Percentiles rank a stretch among this genome's conserved stretches.
Conservation (phyloP, 2,329 filamentous ascomycete species). For the Penicillium sp. region DNA sequence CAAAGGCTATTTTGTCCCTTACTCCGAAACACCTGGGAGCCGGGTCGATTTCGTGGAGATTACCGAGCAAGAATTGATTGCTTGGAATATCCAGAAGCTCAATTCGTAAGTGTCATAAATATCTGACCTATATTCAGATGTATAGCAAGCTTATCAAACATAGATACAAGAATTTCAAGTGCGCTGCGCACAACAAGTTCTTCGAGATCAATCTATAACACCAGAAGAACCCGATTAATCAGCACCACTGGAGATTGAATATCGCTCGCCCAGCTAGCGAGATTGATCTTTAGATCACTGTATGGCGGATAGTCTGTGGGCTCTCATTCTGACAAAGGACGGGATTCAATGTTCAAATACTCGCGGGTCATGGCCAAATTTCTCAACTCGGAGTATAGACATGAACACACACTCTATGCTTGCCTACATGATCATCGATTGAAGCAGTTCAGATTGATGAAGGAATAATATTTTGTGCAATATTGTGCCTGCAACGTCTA, state of each 20-base stretch:
- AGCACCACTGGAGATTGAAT: background rate
- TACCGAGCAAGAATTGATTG: background rate
- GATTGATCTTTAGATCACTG: background rate
- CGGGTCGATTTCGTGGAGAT: background rate
- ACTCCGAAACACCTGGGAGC: background rate
- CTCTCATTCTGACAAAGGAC: no score
- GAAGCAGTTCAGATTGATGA: no score
- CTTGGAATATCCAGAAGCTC: conserved; percentile 1
- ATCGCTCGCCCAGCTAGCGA: background rate
- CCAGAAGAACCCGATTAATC: background rate
- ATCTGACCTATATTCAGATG: background rate
- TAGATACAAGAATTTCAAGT: background rate
- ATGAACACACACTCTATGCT: no score
- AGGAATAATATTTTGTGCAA: no score
- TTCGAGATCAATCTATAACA: background rate
- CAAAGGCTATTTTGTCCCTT: background rate
- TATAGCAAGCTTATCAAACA: background rate
- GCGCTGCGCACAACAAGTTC: background rate
- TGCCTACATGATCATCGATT: no score
- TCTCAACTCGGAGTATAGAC: no score
- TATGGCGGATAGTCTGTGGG: no score
- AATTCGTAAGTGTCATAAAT: background rate
- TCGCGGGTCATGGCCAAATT: no score
- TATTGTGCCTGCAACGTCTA: background rate
- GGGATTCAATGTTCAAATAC: no score